Evolutionary conservation across 345 rosid species (phyloP), one percentile per base, ranked within the genome.

Genomic region (Brassica rapa): DNA sequence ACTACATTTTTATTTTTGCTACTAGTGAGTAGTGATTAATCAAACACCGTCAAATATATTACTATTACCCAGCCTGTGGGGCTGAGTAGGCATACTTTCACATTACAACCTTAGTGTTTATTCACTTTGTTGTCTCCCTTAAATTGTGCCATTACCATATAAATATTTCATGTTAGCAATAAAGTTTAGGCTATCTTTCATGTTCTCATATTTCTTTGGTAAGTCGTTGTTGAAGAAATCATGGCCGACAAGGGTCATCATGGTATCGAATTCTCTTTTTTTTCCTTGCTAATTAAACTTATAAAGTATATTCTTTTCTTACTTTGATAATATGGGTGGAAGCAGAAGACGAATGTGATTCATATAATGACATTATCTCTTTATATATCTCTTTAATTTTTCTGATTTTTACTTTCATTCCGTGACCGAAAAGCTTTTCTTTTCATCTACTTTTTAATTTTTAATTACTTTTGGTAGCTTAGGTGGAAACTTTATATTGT

Each of bases 191-290:
- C 8, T 66, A 46, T 59, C 30, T 43, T 79, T 66, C 73, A 73
- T 43, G 59, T 70, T 56, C 24, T 56, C 61, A 24, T 29, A 29
- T 23, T 29, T n/a, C 25, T 32, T 72, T 23, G 32, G 25, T 67
- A 15, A 24, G 33, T 60, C 2, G n/a, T 33, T 79, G 68, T 27
- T n/a, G 33, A 72, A 72, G 41, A 60, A 67, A 72, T 32, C 77
- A 67, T 79, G 82, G 77, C 77, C 77, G 77, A 79, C 77, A 72
- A 60, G 55, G 4, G 43, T 67, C 77, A 79, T 79, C 70, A 79
- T 72, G 64, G 77, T 72, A 78, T 78, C 81, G 66, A 78, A 60
- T 72, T 43, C 66, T 66, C 11, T 53, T 2, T 16, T 55, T n/a
- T 41, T 1, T 56, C 66, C 23, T 57, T 72, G 82, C 63, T 37